phyloP scores from a whole-genome alignment of 2,329 filamentous ascomycete genomes.

The Monosporascus sp. region DNA sequence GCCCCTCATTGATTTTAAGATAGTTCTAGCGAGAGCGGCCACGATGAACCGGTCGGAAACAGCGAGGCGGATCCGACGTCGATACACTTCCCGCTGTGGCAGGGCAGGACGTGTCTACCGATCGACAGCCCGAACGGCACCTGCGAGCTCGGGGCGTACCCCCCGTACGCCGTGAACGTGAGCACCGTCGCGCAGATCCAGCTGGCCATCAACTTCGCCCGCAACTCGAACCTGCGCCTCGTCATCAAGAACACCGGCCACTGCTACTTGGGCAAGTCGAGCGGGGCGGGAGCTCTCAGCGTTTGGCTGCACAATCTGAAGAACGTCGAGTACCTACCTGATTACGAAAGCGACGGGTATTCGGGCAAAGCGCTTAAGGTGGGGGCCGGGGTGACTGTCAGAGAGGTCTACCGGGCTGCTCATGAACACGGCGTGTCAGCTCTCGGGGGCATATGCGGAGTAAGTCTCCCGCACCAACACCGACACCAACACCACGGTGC shows the following conservation, averaged over 20 bases:
- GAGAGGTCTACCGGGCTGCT: constrained; percentile 14
- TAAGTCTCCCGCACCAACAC: background rate
- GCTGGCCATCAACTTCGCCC: constrained; percentile 9
- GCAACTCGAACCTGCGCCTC: constrained; percentile 10
- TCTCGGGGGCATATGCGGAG: constrained; percentile 27
- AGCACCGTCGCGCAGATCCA: background rate
- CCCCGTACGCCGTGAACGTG: constrained; percentile 1
- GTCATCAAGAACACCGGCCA: constrained; percentile 18
- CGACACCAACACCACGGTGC: background rate
- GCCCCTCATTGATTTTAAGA: background rate
- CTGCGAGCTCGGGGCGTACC: background rate
- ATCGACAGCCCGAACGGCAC: background rate
- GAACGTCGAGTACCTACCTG: constrained; percentile 13
- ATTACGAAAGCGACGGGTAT: constrained; percentile 15
- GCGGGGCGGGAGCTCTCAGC: constrained; percentile 23
- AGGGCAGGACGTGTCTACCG: background rate
- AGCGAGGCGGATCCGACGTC: background rate
- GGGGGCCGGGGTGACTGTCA: constrained; percentile 18
- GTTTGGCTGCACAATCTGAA: constrained; percentile 29
- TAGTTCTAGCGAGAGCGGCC: background rate
- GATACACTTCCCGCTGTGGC: background rate
- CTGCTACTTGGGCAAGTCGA: constrained; percentile 28
- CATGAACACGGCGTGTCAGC: constrained; percentile 24
- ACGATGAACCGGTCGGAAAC: background rate
- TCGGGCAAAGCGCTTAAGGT: constrained; percentile 20